Evolutionary conservation across 2,329 filamentous ascomycete genomes (phyloP).

Genomic region (Xylaria sp.): DNA sequence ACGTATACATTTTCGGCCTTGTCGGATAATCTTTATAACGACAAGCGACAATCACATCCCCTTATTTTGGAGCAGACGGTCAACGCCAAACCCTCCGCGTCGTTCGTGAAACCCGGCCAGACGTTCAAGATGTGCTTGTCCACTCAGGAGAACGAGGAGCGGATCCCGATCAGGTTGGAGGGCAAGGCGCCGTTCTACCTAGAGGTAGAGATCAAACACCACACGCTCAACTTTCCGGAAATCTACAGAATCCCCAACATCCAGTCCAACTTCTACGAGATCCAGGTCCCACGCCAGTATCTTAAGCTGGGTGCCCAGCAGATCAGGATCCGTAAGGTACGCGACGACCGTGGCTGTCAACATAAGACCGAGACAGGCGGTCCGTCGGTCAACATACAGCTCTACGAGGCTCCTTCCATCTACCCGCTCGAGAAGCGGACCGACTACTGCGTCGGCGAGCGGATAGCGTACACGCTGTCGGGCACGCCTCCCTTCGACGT

Average conservation of each 20-base stretch:
- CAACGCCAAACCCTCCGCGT: constrained; percentile 78
- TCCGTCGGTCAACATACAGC: constrained; percentile 83
- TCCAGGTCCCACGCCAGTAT: constrained; percentile 82
- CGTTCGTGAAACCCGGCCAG: constrained; percentile 83
- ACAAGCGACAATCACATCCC: constrained; percentile 65
- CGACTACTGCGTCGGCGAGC: constrained; percentile 95
- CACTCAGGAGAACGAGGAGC: constrained; percentile 79
- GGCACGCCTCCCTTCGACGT: constrained; percentile 92
- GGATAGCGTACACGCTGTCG: constrained; percentile 87
- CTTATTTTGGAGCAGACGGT: constrained; percentile 80
- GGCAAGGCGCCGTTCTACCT: constrained; percentile 86
- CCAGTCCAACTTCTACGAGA: constrained; percentile 70
- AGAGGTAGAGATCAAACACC: constrained; percentile 91
- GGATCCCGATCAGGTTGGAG: constrained; percentile 82
- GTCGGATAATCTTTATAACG: constrained; percentile 83
- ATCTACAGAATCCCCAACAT: constrained; percentile 82
- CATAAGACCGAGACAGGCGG: constrained; percentile 71
- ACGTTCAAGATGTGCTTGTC: constrained; percentile 95
- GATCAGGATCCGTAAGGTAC: constrained; percentile 85
- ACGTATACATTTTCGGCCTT: constrained; percentile 84
- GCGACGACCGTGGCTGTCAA: constrained; percentile 85
- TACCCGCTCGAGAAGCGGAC: constrained; percentile 80
- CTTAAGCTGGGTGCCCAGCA: constrained; percentile 88
- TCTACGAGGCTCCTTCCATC: constrained; percentile 91
- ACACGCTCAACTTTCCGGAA: constrained; percentile 78